Base-by-base conservation (phyloP, 2,329 filamentous ascomycete genomes). In the Colletotrichum noveboracense region DNA sequence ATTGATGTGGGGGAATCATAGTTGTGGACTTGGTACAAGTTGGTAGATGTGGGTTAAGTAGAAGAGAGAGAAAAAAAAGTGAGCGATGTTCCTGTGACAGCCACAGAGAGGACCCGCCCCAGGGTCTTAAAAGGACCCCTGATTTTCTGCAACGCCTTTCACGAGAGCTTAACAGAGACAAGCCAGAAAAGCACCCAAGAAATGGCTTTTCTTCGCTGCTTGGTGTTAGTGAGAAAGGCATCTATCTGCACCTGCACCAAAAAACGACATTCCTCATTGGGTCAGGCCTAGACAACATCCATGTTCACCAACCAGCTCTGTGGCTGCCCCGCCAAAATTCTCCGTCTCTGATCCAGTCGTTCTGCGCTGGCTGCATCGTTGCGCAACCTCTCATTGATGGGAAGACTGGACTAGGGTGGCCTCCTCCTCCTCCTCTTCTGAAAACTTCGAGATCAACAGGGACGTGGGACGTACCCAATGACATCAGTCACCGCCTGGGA, bases 391-490 rank as follows among this genome's bases (percentile, higher is more conserved):
- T 66, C 38, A 66, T 52, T 66, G 26, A 66, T 34, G 61, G 61
- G 34, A 52, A 48, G 2, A 6, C 30, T 66, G 64, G 66, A 28
- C 21, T 36, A 16, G 36, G 18, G 16, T 32, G 55, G 60, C 28
- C 18, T 32, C 26, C 14, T 32, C 21, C 26, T 18, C 26, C 28
- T 30, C 24, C 56, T 18, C 69, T 48, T 74, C 67, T 58, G 58
- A 75, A 71, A 71, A 73, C 13, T 68, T 75, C 73, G 73, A 58
- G 55, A 68, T 73, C 64, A 73, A 73, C 70, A 75, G 70, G 70
- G 73, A 75, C 70, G 62, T 62, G 69, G 62, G 55, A 72, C 38
- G 43, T 61, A 68, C 32, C 73, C 55, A 67, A 75, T 75, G 73
- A 75, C 70, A 75, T 75, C 73, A 75, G 73, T 75, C 62, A 64